These are phyloP conservation scores for Fragaria vesca DNA, from an alignment of 306 rosid genomes.

Conservation along the genomic window DNA sequence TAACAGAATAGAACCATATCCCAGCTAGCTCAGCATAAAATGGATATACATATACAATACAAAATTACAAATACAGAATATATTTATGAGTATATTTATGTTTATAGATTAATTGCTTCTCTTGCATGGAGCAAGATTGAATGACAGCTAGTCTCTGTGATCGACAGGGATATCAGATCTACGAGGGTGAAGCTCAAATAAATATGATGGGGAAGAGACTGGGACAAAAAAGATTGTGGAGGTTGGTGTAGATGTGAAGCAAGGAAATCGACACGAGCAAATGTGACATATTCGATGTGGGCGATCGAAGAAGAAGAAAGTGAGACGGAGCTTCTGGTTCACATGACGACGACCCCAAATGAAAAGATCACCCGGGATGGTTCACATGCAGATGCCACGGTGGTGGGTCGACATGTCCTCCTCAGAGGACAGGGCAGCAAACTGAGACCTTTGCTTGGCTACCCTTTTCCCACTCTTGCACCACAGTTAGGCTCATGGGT, in stretches of 20 bases:
- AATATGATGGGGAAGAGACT: not conserved
- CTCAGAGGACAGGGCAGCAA: not conserved
- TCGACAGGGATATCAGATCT: slow-evolving; percentile 22
- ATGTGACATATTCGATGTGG: slow-evolving; percentile 1
- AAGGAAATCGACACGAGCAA: slow-evolving; percentile 20
- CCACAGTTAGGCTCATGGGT: not conserved
- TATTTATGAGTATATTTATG: not conserved
- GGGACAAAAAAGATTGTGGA: not conserved
- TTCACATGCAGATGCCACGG: slow-evolving; percentile 37
- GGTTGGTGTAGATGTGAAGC: slow-evolving; percentile 17
- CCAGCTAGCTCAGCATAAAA: not conserved
- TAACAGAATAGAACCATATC: slow-evolving; percentile 3
- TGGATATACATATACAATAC: not conserved
- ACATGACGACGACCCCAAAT: slow-evolving; percentile 31
- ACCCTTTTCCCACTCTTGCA: not conserved
- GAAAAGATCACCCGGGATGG: slow-evolving; percentile 8
- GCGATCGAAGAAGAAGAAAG: not conserved
- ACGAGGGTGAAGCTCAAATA: not conserved
- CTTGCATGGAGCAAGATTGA: slow-evolving; percentile 8
- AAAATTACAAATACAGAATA: not conserved
- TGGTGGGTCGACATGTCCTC: slow-evolving; percentile 17
- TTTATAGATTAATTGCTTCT: not conserved
- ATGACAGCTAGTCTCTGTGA: slow-evolving; percentile 25
- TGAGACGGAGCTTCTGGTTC: slow-evolving; percentile 19
- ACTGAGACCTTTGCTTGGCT: not conserved